Base-by-base conservation (phyloP, 2,329 filamentous ascomycete species). In the Diaporthe amygdali region DNA sequence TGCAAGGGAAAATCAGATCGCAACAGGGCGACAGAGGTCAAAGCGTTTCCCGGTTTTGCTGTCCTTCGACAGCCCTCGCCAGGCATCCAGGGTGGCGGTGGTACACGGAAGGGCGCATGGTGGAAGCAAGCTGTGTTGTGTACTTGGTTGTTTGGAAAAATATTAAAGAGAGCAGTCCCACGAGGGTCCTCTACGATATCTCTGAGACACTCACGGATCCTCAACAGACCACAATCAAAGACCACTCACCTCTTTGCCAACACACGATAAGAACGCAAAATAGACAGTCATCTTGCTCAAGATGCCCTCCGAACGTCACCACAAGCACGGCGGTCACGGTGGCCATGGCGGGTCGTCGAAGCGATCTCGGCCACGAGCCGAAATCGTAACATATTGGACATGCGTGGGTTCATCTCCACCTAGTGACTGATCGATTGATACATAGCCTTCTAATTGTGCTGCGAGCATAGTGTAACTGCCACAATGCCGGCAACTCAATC, bases 11-110 rank as follows among this genome's bases (percentile, higher is more conserved):
- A n/a, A 12, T 6, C 17, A 5, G n/a, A 9, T 32, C 8, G 17
- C 32, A 2, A 37, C 30, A 64, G 59, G 59, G 59, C 59, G 59
- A 34, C n/a, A 30, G 20, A 49, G 44, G 44, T 5, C 41, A 37
- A 30, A 30, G 41, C 41, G 20, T 49, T 6, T 20, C 14, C 6
- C 12, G 30, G 14, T 9, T 20, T 37, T 15, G 10, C 9, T 8
- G 8, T 44, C 59, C 59, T 49, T 37, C 8, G 20, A 49, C 5
- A n/a, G 2, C 15, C 41, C 59, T 25, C n/a, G 14, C 20, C n/a
- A 64, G 59, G 59, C 59, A 64, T 49, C 47, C 59, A 64, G 41
- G 59, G 59, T 49, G 59, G 59, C 59, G 25, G 44, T 49, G 59
- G n/a, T 30, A 49, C 20, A 25, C 25, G 7, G 20, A 64, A 64